Evolutionary conservation across 345 rosid species (phyloP), one percentile per base, ranked within the genome.

Genomic region (Microthlaspi erraticum): DNA sequence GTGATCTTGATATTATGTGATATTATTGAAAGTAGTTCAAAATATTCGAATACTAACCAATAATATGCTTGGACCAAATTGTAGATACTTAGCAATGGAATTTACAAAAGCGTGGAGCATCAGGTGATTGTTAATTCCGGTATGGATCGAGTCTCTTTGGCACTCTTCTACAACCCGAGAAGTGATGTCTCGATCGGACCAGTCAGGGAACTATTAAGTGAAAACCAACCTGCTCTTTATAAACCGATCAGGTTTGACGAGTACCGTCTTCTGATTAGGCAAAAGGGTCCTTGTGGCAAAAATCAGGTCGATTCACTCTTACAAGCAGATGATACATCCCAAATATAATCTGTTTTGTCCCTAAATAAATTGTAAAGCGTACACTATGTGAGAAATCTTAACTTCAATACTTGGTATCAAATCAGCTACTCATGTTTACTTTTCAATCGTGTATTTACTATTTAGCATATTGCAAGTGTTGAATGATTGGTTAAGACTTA

Each of bases 91-190:
- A 90, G 90, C 86, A 90, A 90, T 68, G 93, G 85, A 6, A 83
- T 69, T 11, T 90, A 80, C 85, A 88, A 81, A 74, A 90, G 96
- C 34, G 88, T 90, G 57, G 96, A 90, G 74, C 96, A 90, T 54
- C 67, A 88, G 34, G 96, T 86, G 74, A 76, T 85, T 0, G 96
- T 88, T 66, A 90, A 86, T 50, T 81, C 93, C 7, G 80, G 39
- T 10, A 36, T 78, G 63, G 92, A 86, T 9, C 71, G 93, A 5
- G 68, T 88, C 10, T 90, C 96, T 0, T 60, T 90, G 3, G 96
- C 96, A 32, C 84, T 83, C 77, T 90, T 90, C 68, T 90, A 82
- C 68, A 90, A 90, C 69, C 96, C 96, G 3, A 88, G 78, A 68
- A 77, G 87, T 60, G 91, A 90, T 74, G 66, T 80, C 16, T 81